Conservation (phyloP, 2,329 filamentous ascomycete species). For the Neonectria magnoliae region DNA sequence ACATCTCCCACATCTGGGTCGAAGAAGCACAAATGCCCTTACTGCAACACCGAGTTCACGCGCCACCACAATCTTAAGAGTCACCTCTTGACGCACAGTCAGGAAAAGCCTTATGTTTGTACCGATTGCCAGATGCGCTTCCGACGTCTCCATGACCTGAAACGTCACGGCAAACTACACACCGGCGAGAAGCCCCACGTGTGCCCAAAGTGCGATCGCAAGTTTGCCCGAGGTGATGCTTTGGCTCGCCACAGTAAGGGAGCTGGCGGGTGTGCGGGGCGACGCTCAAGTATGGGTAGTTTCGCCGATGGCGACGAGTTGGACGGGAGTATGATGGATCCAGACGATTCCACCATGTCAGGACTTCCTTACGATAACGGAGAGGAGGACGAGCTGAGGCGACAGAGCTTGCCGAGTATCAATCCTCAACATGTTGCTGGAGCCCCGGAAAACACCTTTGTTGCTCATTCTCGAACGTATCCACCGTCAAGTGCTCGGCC, state of each 20-base stretch:
- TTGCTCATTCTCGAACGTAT: slow-evolving; percentile 79
- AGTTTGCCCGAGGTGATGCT: slow-evolving; percentile 95
- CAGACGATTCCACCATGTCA: slow-evolving; percentile 67
- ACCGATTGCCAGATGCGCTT: slow-evolving; percentile 94
- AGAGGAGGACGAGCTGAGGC: slow-evolving; percentile 72
- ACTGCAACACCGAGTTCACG: slow-evolving; percentile 96
- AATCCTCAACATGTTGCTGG: slow-evolving; percentile 75
- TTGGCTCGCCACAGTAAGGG: slow-evolving; percentile 95
- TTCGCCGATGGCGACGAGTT: slow-evolving; percentile 83
- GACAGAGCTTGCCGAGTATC: slow-evolving; percentile 78
- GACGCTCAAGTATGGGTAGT: slow-evolving; percentile 84
- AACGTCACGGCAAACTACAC: slow-evolving; percentile 95
- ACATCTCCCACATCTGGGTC: slow-evolving; percentile 65
- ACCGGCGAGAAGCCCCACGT: slow-evolving; percentile 96
- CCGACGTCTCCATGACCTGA: slow-evolving; percentile 90
- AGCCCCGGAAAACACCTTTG: slow-evolving; percentile 58
- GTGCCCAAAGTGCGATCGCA: slow-evolving; percentile 92
- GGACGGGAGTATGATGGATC: slow-evolving; percentile 59
- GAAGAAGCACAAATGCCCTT: slow-evolving; percentile 96
- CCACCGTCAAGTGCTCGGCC: slow-evolving; percentile 71
- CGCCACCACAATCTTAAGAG: slow-evolving; percentile 98
- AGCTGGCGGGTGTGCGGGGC: slow-evolving; percentile 91
- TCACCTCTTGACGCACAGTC: slow-evolving; percentile 94
- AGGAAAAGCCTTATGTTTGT: slow-evolving; percentile 97
- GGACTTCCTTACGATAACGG: slow-evolving; percentile 65